A percentile compares a stretch with the other conserved stretches of the same genome.
Evolutionary conservation across 495 filamentous ascomycete species (phyloP).

Genomic region (Penicilliopsis zonata): DNA sequence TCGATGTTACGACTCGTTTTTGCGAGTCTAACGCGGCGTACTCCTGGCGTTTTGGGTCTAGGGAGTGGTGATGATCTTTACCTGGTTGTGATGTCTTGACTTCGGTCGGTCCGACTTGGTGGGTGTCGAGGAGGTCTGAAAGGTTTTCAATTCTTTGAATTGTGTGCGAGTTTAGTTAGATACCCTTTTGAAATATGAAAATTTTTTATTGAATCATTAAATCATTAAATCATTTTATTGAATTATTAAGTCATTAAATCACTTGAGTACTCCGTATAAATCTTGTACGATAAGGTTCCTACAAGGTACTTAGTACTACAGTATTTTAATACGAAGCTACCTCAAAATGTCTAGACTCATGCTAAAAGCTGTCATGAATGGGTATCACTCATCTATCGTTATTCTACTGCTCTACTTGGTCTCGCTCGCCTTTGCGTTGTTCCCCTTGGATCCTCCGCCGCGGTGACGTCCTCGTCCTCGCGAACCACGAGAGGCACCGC

Average conservation of each 20-base stretch:
- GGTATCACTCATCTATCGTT: neutral
- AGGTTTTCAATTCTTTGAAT: conserved; percentile 26
- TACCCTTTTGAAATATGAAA: neutral
- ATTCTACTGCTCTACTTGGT: neutral
- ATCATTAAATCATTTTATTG: neutral
- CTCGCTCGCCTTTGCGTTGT: neutral
- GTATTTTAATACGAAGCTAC: too few species aligned
- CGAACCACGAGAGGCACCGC: too few species aligned
- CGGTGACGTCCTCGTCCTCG: neutral
- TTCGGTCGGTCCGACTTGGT: conserved; percentile 53
- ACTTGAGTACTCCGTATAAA: too few species aligned
- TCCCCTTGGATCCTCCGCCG: neutral
- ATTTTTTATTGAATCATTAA: neutral
- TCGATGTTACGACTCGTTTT: conserved; percentile 12
- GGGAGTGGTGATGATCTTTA: conserved; percentile 66
- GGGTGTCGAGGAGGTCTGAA: conserved; percentile 63
- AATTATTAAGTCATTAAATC: neutral
- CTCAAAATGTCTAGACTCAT: too few species aligned
- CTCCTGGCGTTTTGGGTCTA: conserved; percentile 22
- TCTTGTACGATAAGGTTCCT: too few species aligned
- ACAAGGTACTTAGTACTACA: too few species aligned
- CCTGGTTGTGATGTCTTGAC: conserved; percentile 45
- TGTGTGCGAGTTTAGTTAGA: neutral
- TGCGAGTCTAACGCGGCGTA: conserved; percentile 1
- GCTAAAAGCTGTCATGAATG: too few species aligned